These are phyloP conservation scores for Actinidia polygama DNA, from an alignment of 179 eudicot species.

Conservation along the genomic window DNA sequence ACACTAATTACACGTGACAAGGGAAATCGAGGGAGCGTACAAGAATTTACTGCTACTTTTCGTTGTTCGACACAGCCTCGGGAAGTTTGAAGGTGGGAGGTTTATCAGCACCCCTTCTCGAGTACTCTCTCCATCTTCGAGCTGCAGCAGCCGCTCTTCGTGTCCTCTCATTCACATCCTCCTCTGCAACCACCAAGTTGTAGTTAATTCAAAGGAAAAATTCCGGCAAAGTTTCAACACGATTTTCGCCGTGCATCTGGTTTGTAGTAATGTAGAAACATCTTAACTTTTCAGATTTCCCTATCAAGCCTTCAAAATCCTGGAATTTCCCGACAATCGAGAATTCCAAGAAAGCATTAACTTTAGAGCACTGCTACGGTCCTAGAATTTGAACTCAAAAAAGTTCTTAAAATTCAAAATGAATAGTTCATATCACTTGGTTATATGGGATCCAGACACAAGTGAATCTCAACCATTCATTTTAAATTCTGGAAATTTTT, in stretches of 20 bases:
- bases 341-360: no score
- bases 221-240: not conserved
- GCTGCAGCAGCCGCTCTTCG: conserved; percentile 90
- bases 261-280: not conserved
- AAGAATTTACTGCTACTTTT: conserved; percentile 29
- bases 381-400: no score
- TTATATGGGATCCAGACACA: no score
- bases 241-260: not conserved
- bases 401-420: no score
- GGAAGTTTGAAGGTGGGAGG: conserved; percentile 84
- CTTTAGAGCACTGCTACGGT: no score
- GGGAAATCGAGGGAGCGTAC: not conserved
- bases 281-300: not conserved
- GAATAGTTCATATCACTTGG: no score
- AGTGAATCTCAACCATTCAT: not conserved
- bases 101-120: conserved; percentile 78
- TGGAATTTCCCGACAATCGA: no score
- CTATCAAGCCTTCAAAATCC: not conserved
- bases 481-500: no score
- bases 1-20: not conserved
- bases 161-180: conserved; percentile 76
- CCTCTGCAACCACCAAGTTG: conserved; percentile 50
- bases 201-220: not conserved
- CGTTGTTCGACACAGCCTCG: conserved; percentile 65
- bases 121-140: conserved; percentile 94